Evolutionary conservation across 2,329 filamentous ascomycete genomes (phyloP).

Genomic region (Diplodia mutila): DNA sequence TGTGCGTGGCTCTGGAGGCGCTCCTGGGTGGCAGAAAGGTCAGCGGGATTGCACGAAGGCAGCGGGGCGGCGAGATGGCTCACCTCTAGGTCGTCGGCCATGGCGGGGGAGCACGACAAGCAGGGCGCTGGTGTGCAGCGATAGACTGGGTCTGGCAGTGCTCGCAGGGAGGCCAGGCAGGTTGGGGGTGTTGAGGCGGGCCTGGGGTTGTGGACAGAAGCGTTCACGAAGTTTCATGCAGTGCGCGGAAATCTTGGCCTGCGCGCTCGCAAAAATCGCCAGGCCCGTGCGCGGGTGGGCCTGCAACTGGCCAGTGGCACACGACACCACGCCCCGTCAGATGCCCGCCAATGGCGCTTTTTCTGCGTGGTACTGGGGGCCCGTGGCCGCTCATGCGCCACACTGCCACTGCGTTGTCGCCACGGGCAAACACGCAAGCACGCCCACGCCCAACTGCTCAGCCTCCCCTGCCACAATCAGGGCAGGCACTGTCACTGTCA

Average conservation of each 20-base stretch:
- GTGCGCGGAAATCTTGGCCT: conserved; percentile 19
- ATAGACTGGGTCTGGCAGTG: neutral
- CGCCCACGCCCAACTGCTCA: conserved; percentile 19
- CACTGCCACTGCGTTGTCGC: neutral
- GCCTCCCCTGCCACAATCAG: conserved; percentile 25
- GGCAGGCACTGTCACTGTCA: conserved; percentile 12
- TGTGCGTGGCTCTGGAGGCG: conserved; percentile 63
- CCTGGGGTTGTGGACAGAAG: neutral
- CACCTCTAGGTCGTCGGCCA: conserved; percentile 50
- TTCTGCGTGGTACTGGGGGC: neutral
- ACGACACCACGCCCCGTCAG: conserved; percentile 3
- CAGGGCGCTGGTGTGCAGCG: neutral
- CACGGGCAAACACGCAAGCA: conserved; percentile 16
- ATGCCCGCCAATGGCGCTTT: neutral
- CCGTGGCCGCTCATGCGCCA: conserved; percentile 17
- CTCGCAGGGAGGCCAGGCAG: neutral
- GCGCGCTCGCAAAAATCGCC: conserved; percentile 10
- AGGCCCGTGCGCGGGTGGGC: conserved; percentile 3
- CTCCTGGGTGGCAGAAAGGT: conserved; percentile 46
- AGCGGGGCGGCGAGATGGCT: conserved; percentile 32
- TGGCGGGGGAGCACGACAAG: conserved; percentile 27
- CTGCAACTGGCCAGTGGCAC: neutral
- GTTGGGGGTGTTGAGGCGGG: neutral
- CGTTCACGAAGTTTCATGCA: conserved; percentile 16
- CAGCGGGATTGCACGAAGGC: conserved; percentile 33